Base-by-base conservation (phyloP, 1,284 basidiomycete genomes). In the Fomitopsis betulina region DNA sequence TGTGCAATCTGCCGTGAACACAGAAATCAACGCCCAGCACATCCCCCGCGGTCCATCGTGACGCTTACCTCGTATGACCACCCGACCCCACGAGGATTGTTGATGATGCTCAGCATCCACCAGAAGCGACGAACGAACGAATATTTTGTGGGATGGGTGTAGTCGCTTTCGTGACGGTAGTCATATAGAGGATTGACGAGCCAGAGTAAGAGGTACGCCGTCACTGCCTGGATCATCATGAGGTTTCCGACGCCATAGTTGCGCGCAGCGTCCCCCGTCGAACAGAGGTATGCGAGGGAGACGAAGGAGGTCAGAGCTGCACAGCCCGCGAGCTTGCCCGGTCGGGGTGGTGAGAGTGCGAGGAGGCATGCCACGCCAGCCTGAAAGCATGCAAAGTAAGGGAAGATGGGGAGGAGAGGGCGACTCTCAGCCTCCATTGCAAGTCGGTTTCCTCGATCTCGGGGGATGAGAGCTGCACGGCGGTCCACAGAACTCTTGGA, bases 31-130 rank as follows among this genome's bases (percentile, higher is more conserved):
- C n/a, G 27, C 19, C 12, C 3, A 5, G 15, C 21, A 21, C 13
- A 12, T 3, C 40, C 2, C 13, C 5, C 7, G 8, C 9, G 8
- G 38, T 13, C 27, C 8, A 8, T 30, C 39, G 30, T n/a, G 12
- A 30, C 30, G 17, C 45, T 17, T n/a, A 58, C 57, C 52, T 58
- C 53, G 30, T 49, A 58, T 6, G 47, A 54, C 57, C 57, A 58
- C 9, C 57, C 57, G 15, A 58, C 43, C 12, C 57, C 57, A 21
- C 57, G 57, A 1, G 43, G 52, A 27, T 40, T 45, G 30, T 54
- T 25, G 12, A 54, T n/a, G 27, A 57, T 53, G 19, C 59, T 54
- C 8, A 57, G 47, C 42, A 45, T 10, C 56, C 52, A 51, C 33
- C 49, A 42, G 35, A 57, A 9, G 23, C 59, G 35, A 30, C 52